Base-by-base conservation (phyloP, 1,284 basidiomycete species). In the Farysia itapuensis region DNA sequence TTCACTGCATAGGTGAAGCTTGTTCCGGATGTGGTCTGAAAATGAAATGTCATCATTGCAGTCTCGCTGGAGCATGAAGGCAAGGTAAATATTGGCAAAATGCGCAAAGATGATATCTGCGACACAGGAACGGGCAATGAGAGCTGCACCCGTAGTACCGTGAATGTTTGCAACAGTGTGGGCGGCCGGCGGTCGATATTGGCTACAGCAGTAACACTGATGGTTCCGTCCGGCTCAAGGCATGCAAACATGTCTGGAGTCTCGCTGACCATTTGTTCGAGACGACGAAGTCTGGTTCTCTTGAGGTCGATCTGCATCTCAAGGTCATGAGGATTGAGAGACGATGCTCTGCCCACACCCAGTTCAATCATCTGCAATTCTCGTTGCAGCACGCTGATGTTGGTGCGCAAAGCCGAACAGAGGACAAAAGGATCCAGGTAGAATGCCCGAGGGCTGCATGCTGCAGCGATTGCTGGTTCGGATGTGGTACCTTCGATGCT, bases 151-250 rank as follows among this genome's bases (percentile, higher is more conserved):
- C 49, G 59, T 16, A 70, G 49, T 11, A 67, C 67, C 11, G 57
- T 63, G 23, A 65, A 39, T 4, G 49, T 47, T 33, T 70, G 52
- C 23, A 59, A 33, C 9, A 70, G 56, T 2, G 67, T 67, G 7
- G 67, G 67, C 11, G 67, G 67, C 14, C 56, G 39, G 4, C 64
- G 52, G 41, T 70, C 67, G 24, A 70, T 50, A 37, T 61, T 64
- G 39, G 65, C 67, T 6, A 70, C 45, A 7, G 67, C 67, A 2
- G 51, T 50, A 18, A 70, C 29, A 33, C 26, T 49, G n/a, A 59
- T n/a, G 15, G 37, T 40, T 9, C 58, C 57, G 15, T 66, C 58
- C 0, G 37, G 6, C 2, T 47, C 39, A 26, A 63, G 26, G 0
- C 45, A 54, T 4, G 65, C 22, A 22, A 70, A 64, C 51, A 70